Base-by-base conservation (phyloP, 2,329 filamentous ascomycete species). In the Fusarium brevicatenulatum region DNA sequence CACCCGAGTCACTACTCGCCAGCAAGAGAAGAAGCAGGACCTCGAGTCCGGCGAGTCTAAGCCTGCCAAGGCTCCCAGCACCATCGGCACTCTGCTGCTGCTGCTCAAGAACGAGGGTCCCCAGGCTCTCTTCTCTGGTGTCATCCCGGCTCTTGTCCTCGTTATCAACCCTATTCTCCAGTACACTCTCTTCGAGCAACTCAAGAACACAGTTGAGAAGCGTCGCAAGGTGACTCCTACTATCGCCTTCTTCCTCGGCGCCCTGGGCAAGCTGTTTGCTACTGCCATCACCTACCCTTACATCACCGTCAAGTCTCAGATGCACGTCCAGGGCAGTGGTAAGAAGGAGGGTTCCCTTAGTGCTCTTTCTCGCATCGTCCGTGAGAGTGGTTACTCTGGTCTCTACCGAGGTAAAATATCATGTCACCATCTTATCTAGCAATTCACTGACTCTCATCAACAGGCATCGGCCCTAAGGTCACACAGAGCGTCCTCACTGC, bases 131-230 rank as follows among this genome's bases (percentile, higher is more conserved):
- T 99, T 99, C 82, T 89, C 95, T 9, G 96, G 96, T 70, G 95
- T 99, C 58, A 88, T 98, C 66, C 96, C 96, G 15, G 96, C 96
- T 1, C 86, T 99, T 76, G 91, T 99, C 75, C 88, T 99, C 72
- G 96, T 99, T 79, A 95, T 98, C 85, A 99, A 99, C 86, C 96
- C 96, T 9, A 99, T 99, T 76, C 86, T 99, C 73, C 96, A 99
- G 85, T 99, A 99, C 84, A 99, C 96, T 21, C 92, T 99, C 63
- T 99, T 98, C 78, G 96, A 99, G 87, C 95, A 99, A 86, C 86
- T 98, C 85, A 98, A 98, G 90, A 97, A 98, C 81, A 79, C 88
- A 32, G 84, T 98, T 63, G 95, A 98, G 89, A 93, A 84, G 78
- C 81, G 86, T 87, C 81, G 85, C 66, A 91, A 92, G 76, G 89